A percentile compares a stretch with the other conserved stretches of the same genome.
These are phyloP conservation scores for Paratinospora sagittata DNA, from an alignment of 164 flowering plant species.

Conservation along the genomic window DNA sequence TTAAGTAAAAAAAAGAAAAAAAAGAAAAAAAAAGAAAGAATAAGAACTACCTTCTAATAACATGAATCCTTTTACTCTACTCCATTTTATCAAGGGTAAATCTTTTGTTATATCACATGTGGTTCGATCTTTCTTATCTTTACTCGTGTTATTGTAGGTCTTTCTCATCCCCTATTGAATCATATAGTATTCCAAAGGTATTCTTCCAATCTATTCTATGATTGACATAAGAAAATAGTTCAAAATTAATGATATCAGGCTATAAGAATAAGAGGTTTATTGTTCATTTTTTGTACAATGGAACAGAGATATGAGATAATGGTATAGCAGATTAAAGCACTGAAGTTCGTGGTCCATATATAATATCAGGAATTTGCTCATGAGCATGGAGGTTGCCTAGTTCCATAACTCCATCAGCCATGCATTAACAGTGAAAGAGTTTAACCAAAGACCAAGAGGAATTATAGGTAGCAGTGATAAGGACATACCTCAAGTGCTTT, in stretches of 20 bases:
- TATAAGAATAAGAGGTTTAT: neutral
- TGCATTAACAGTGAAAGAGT: neutral
- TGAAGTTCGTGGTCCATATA: neutral
- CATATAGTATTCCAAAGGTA: too few species aligned
- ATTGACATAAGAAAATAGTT: neutral
- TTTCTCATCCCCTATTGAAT: too few species aligned
- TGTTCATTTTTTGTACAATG: neutral
- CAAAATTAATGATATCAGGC: neutral
- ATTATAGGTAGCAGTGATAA: neutral
- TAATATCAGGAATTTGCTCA: neutral
- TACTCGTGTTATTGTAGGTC: too few species aligned
- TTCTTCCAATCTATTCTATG: too few species aligned
- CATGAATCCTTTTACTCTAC: too few species aligned
- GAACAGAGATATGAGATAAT: neutral
- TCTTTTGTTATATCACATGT: too few species aligned
- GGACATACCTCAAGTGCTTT: constrained; percentile 70
- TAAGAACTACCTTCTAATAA: too few species aligned
- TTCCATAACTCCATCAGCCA: neutral
- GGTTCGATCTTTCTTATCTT: too few species aligned
- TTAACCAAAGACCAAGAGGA: neutral
- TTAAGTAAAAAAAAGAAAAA: too few species aligned
- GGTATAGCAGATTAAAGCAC: neutral
- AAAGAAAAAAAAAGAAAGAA: too few species aligned
- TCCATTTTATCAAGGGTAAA: too few species aligned
- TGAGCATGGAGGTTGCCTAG: neutral